Conservation (phyloP, 176 grass and related monocot genomes). For the Aechmea fasciata region DNA sequence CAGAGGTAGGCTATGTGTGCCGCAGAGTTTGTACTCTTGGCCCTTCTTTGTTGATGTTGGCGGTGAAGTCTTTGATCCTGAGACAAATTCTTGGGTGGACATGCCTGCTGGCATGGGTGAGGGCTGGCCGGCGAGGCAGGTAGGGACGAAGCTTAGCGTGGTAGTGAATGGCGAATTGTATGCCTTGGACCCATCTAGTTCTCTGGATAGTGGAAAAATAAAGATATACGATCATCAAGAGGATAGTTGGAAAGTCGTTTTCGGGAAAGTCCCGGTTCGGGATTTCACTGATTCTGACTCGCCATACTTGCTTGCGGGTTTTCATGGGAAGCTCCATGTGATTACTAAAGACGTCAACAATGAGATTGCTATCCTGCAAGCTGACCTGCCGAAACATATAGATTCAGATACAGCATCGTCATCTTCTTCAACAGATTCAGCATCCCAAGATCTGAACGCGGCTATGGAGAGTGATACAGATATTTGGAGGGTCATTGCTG, state of each 20-base stretch:
- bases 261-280: conserved; percentile 40
- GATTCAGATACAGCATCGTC: neutral
- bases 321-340: conserved; percentile 70
- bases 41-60: conserved; percentile 68
- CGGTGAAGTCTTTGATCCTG: conserved; percentile 65
- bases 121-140: conserved; percentile 77
- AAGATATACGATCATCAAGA: conserved; percentile 64
- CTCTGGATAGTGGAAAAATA: conserved; percentile 43
- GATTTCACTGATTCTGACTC: conserved; percentile 31
- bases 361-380: conserved; percentile 39
- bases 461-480: conserved; percentile 20
- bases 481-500: conserved; percentile 49
- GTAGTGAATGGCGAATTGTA: conserved; percentile 55
- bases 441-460: conserved; percentile 23
- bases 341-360: conserved; percentile 37
- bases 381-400: conserved; percentile 10
- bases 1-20: conserved; percentile 60
- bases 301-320: conserved; percentile 44
- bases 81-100: conserved; percentile 44
- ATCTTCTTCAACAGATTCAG: neutral
- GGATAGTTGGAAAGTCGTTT: conserved; percentile 58
- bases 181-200: conserved; percentile 60
- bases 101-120: conserved; percentile 74
- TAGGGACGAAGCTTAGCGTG: conserved; percentile 48
- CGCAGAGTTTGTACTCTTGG: conserved; percentile 77